These are phyloP conservation scores for Chionographis japonica DNA, from an alignment of 106 monocot species.

Conservation along the genomic window DNA sequence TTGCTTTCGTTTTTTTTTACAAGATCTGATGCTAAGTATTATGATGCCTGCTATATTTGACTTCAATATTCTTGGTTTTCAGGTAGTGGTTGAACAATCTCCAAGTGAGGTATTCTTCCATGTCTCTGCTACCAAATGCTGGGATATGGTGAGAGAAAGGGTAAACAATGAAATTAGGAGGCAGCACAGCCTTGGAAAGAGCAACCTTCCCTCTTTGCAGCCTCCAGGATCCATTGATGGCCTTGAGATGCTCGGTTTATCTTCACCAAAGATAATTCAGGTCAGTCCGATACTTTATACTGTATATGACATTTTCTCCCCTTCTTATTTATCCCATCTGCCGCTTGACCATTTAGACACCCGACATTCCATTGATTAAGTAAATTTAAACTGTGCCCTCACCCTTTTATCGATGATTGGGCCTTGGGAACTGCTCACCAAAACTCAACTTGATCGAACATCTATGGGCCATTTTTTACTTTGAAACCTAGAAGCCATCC, in stretches of 20 bases:
- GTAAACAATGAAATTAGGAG: conserved; percentile 74
- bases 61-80: not conserved
- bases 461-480: no score
- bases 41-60: not conserved
- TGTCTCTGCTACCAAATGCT: conserved; percentile 64
- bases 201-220: conserved; percentile 54
- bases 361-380: no score
- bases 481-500: no score
- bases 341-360: not conserved
- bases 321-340: not conserved
- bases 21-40: no score
- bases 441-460: no score
- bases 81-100: conserved; percentile 73
- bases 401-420: no score
- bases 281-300: conserved; percentile 21
- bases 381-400: no score
- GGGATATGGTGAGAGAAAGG: conserved; percentile 87
- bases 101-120: conserved; percentile 76
- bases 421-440: no score
- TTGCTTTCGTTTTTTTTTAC: no score
- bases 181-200: conserved; percentile 33
- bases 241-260: conserved; percentile 91
- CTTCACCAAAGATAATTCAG: conserved; percentile 63
- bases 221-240: conserved; percentile 84
- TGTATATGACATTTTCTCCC: no score